phyloP scores from a whole-genome alignment of 148 eudicot species.

The Camellia granthamiana region DNA sequence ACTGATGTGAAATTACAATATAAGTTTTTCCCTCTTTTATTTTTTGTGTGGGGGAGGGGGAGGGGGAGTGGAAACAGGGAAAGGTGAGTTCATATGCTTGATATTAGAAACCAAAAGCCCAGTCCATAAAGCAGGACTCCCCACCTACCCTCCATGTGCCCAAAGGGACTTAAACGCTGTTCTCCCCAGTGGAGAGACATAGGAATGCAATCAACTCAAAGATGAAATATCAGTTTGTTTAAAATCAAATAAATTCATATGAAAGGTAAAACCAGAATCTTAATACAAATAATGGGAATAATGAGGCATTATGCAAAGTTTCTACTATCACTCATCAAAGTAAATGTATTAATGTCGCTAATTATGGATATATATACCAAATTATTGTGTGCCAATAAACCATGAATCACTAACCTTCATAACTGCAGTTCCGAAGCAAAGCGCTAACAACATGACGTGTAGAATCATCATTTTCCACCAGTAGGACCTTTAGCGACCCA shows the following conservation, averaged over 20 bases:
- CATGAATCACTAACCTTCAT: conserved; percentile 41
- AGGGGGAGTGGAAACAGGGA: neutral
- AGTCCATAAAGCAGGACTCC: no score
- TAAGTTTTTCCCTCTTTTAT: no score
- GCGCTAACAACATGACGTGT: conserved; percentile 59
- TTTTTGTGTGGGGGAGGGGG: no score
- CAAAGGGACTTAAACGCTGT: neutral
- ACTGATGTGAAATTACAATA: no score
- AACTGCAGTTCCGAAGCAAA: conserved; percentile 56
- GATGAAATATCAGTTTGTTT: neutral
- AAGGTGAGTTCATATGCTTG: neutral
- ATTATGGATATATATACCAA: neutral
- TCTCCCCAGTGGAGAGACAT: neutral
- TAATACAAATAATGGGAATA: neutral
- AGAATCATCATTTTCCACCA: conserved; percentile 67
- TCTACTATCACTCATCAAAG: neutral
- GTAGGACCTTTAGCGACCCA: conserved; percentile 49
- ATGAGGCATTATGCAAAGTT: neutral
- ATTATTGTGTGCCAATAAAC: neutral
- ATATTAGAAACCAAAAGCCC: neutral
- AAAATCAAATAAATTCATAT: neutral
- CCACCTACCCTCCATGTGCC: neutral
- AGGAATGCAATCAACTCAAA: neutral
- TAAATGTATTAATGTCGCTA: neutral
- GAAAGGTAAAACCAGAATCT: neutral